Percentiles rank a stretch among this genome's conserved stretches.
Conservation (phyloP, 129 eudicot genomes). For the Gnaphalium uliginosum region DNA sequence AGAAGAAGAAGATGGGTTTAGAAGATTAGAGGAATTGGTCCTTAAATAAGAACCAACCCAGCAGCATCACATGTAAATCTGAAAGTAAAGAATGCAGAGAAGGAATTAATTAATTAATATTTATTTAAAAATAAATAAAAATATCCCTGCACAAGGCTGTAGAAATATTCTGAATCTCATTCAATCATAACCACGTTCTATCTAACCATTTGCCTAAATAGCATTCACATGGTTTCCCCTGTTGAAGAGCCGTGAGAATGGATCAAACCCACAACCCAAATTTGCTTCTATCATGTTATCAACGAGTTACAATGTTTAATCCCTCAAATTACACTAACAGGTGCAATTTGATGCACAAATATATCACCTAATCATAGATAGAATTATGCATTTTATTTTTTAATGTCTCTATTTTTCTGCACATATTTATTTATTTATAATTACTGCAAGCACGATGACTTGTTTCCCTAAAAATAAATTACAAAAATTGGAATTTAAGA, state of each 20-base stretch:
- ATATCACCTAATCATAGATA: no score
- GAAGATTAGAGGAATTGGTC: conserved; percentile 20
- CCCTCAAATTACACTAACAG: no score
- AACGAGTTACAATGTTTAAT: no score
- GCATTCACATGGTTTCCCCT: conserved; percentile 73
- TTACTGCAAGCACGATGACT: no score
- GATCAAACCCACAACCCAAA: conserved; percentile 47
- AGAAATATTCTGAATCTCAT: conserved; percentile 42
- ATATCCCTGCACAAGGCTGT: conserved; percentile 33
- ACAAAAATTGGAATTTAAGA: no score
- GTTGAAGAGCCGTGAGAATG: conserved; percentile 51
- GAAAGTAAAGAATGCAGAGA: conserved; percentile 42
- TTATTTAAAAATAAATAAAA: conserved; percentile 18
- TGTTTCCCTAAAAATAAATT: no score
- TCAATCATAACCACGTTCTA: conserved; percentile 78
- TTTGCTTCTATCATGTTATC: conserved; percentile 24
- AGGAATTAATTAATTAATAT: conserved; percentile 19
- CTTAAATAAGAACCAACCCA: conserved; percentile 54
- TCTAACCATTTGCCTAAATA: conserved; percentile 33
- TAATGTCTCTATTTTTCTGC: no score
- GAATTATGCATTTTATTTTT: no score
- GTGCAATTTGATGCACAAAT: no score
- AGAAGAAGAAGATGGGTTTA: conserved; percentile 25
- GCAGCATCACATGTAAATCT: conserved; percentile 60
- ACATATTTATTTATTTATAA: no score